Conservation (phyloP, 139 green algal species). For the Deuterostichococcus epilithicus region DNA sequence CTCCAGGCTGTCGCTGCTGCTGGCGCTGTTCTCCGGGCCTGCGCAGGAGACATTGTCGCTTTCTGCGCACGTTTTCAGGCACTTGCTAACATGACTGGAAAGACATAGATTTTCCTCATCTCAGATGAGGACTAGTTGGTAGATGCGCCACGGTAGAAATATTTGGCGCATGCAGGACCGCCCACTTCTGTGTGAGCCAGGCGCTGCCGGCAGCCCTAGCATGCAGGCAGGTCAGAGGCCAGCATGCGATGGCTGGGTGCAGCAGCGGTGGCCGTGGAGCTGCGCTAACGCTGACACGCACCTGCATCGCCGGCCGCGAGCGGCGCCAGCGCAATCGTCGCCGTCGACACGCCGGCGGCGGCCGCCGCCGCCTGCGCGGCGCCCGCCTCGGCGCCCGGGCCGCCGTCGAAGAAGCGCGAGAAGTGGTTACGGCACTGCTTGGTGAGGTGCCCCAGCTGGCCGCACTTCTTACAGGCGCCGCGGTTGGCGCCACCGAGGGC, state of each 20-base stretch:
- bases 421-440: constrained; percentile 82
- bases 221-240: no score
- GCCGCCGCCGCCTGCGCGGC: constrained; percentile 4
- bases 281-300: background rate
- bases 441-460: constrained; percentile 80
- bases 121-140: no score
- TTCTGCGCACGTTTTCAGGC: no score
- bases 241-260: no score
- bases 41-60: no score
- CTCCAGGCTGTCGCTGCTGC: background rate
- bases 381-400: background rate
- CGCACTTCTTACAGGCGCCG: constrained; percentile 79
- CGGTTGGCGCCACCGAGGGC: constrained; percentile 43
- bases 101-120: no score
- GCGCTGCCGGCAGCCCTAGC: no score
- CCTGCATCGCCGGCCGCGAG: constrained; percentile 20
- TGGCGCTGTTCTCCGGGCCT: background rate
- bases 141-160: no score
- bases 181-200: no score
- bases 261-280: no score
- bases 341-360: constrained; percentile 9
- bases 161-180: no score
- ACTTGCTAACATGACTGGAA: no score
- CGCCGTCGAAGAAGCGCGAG: constrained; percentile 19
- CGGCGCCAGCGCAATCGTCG: constrained; percentile 15